Conservation (phyloP, 495 filamentous ascomycete species). For the Penicillium mononematosum region DNA sequence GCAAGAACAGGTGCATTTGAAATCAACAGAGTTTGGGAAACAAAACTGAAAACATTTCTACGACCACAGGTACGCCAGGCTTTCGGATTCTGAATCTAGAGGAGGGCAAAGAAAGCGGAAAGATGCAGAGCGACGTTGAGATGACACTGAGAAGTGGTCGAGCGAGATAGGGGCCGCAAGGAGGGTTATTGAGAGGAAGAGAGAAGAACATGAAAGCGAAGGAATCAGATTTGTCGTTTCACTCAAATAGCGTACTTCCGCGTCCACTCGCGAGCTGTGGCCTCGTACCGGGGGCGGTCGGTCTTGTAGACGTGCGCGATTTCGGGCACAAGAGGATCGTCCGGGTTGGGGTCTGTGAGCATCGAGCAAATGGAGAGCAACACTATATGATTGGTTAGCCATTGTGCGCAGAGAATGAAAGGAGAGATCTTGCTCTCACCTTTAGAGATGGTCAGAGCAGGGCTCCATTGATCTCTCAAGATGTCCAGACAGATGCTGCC, state of each 20-base stretch:
- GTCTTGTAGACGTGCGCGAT: conserved; percentile 99
- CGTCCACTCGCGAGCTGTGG: conserved; percentile 96
- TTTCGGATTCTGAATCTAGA: conserved; percentile 34
- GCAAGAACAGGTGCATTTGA: conserved; percentile 10
- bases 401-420: background rate
- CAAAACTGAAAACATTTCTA: conserved; percentile 39
- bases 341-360: conserved; percentile 98
- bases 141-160: conserved; percentile 25
- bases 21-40: conserved; percentile 16
- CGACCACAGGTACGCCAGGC: conserved; percentile 49
- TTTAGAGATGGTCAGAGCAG: conserved; percentile 97
- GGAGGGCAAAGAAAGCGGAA: conserved; percentile 26
- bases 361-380: conserved; percentile 99
- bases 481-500: conserved; percentile 99
- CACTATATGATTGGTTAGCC: conserved; percentile 59
- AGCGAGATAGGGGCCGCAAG: conserved; percentile 12
- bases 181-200: conserved; percentile 11
- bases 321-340: conserved; percentile 96
- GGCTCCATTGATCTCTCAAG: conserved; percentile 97
- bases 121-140: conserved; percentile 34
- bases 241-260: conserved; percentile 89
- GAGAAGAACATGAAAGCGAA: conserved; percentile 4
- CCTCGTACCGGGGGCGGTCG: conserved; percentile 90
- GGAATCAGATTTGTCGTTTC: conserved; percentile 21
- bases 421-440: conserved; percentile 54